Base-by-base conservation (phyloP, 2,329 filamentous ascomycete species). In the Westerdykella aurantiaca region DNA sequence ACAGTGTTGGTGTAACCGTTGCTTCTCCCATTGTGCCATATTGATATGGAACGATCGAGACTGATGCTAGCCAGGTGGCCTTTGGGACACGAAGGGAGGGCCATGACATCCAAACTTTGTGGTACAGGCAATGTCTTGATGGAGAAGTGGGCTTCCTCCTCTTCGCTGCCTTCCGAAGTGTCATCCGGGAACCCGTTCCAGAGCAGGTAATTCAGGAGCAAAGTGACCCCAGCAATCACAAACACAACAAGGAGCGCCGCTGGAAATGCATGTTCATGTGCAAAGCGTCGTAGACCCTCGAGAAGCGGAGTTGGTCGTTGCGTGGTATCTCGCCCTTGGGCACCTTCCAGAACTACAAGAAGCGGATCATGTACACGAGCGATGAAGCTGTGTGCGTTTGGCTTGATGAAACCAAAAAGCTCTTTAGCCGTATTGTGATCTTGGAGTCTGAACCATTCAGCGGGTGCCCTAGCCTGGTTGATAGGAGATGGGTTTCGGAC, bases 371-470 rank as follows among this genome's bases (percentile, higher is more conserved):
- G 87, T 1, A 90, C 83, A 37, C 78, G 77, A 17, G 86, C 85
- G 14, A 87, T 72, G 60, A 88, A 87, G 62, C 81, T 85, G 57
- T 86, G 77, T 1, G 81, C 78, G 43, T 76, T 72, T 6, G 86
- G 86, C 51, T 87, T 88, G 54, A 89, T 77, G 25, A 86, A 78
- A n/a, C 80, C 76, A 60, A 90, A 87, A 13, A 90, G 77, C 57
- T 90, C 86, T 31, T 78, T 78, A 2, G 85, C 86, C 1, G 85
- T 88, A 57, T 87, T 83, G 54, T 88, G 85, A 53, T 90, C 86
- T 61, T 90, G 86, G 44, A 88, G 73, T 21, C 79, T 77, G 39
- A 90, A 72, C 86, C 86, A 91, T 13, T 86, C 84, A 4, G 77
- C 81, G 1, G 84, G 86, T n/a, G 82, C 86, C 47, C 86, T 75